A percentile compares a stretch with the other conserved stretches of the same genome.
Evolutionary conservation across 2,329 filamentous ascomycete species (phyloP).

Genomic region (Botrytis cinerea): DNA sequence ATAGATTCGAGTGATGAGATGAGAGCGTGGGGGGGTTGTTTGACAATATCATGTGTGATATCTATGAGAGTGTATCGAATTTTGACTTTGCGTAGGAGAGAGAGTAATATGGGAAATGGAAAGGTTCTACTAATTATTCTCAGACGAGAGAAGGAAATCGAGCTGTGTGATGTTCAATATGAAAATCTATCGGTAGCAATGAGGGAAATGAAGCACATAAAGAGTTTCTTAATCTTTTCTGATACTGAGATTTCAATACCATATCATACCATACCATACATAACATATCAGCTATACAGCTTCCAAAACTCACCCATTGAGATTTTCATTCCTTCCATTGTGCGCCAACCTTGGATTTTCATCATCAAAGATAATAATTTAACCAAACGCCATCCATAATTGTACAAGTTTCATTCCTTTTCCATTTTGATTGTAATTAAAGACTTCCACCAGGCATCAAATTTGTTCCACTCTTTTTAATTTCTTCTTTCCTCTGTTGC

Average conservation of each 20-base stretch:
- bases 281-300: background rate
- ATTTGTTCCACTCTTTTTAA: conserved; percentile 41
- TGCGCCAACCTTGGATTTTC: background rate
- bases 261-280: background rate
- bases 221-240: background rate
- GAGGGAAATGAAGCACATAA: background rate
- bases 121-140: background rate
- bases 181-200: background rate
- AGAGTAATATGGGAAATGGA: background rate
- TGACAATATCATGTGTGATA: background rate
- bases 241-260: background rate
- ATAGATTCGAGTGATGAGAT: background rate
- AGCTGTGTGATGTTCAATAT: background rate
- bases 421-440: conserved; percentile 20
- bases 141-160: background rate
- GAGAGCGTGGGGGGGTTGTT: background rate
- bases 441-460: conserved; percentile 35
- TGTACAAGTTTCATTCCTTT: background rate
- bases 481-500: conserved; percentile 46
- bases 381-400: conserved; percentile 17
- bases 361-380: background rate
- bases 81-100: background rate
- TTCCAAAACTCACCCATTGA: background rate
- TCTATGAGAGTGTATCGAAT: background rate
- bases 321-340: background rate